phyloP scores from a whole-genome alignment of 2,329 filamentous ascomycete genomes.

The Neofusicoccum sp. region DNA sequence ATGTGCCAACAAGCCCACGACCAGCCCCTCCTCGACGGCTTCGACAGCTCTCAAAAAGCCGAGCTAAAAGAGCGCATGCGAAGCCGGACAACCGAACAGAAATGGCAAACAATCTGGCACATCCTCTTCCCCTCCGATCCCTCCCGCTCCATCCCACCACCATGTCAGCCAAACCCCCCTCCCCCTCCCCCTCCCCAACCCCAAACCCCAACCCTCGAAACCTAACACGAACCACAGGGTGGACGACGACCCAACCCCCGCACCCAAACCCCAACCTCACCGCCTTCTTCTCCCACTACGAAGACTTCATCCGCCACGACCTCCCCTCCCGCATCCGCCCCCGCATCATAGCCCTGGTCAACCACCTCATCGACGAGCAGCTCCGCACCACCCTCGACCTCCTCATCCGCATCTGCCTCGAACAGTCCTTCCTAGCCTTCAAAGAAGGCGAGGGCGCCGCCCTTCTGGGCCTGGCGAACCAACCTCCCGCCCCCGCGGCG shows the following conservation, averaged over 20 bases:
- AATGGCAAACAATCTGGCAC: neutral
- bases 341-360: neutral
- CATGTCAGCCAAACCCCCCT: neutral
- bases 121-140: neutral
- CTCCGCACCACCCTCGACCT: neutral
- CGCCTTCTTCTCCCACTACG: neutral
- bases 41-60: neutral
- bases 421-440: neutral
- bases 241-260: neutral
- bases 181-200: too few species aligned
- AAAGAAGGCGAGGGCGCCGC: neutral
- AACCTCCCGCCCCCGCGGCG: too few species aligned
- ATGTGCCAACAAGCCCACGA: neutral
- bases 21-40: neutral
- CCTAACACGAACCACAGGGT: neutral
- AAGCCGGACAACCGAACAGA: neutral
- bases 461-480: too few species aligned
- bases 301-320: neutral
- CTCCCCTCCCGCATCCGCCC: neutral
- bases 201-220: neutral
- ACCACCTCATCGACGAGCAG: neutral
- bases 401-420: neutral
- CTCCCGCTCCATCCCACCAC: neutral
- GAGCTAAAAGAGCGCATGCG: neutral
- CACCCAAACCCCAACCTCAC: neutral